These are phyloP conservation scores for Penicillium polonicum DNA, from an alignment of 2,329 filamentous ascomycete species.

Conservation along the genomic window DNA sequence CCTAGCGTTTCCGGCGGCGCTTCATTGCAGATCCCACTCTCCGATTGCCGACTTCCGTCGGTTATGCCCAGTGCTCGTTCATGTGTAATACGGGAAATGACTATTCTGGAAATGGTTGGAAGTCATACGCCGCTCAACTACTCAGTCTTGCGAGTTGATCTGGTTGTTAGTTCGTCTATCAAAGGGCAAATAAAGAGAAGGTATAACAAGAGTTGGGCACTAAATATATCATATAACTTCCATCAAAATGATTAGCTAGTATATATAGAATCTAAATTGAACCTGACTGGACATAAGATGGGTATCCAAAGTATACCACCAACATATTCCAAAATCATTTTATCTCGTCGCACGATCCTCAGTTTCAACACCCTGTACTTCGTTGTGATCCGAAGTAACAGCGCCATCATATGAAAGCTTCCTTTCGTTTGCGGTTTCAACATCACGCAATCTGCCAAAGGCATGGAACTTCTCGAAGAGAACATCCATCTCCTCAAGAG, in stretches of 20 bases:
- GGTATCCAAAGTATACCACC: not conserved
- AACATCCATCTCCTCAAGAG: not conserved
- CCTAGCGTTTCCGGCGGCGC: not conserved
- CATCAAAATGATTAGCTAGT: not conserved
- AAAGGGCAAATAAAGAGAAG: not conserved
- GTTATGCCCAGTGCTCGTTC: not conserved
- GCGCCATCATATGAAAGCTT: not conserved
- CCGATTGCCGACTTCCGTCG: not conserved
- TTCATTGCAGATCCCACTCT: not conserved
- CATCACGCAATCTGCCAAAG: not conserved
- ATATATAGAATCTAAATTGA: not conserved
- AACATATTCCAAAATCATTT: not conserved
- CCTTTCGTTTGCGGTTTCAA: not conserved
- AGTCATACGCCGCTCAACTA: not conserved
- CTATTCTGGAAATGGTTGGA: not conserved
- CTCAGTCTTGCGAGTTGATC: not conserved
- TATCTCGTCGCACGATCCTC: not conserved
- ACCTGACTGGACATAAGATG: not conserved
- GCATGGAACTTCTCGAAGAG: conserved; percentile 1
- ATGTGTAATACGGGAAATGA: not conserved
- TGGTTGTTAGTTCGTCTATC: not conserved
- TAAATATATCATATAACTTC: not conserved
- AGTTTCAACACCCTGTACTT: not conserved
- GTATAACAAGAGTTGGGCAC: not conserved
- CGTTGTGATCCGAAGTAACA: not conserved